phyloP scores from a whole-genome alignment of 371 early-diverging fungal species.

The Neoconidiobolus thromboides region DNA sequence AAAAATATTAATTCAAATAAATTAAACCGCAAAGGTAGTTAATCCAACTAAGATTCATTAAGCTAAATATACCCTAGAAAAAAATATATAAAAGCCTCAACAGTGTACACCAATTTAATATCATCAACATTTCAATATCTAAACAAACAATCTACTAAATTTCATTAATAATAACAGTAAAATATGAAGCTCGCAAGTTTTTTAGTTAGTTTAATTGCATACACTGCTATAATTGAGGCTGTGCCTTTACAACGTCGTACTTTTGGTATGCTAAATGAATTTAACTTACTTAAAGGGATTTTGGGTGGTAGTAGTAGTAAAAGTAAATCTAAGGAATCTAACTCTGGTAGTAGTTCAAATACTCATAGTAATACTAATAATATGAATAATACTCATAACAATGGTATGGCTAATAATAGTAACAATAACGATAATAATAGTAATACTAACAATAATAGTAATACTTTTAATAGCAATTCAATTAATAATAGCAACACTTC shows the following conservation, averaged over 20 bases:
- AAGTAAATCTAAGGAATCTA: neutral
- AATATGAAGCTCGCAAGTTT: neutral
- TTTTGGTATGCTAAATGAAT: neutral
- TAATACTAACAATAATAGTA: neutral
- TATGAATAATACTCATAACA: slow-evolving; percentile 5
- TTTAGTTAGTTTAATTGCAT: neutral
- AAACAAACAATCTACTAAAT: too few species aligned
- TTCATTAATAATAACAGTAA: neutral
- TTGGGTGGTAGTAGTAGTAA: neutral
- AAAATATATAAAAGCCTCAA: too few species aligned
- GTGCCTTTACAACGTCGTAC: neutral
- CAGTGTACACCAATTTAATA: too few species aligned
- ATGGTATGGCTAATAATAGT: slow-evolving; percentile 1
- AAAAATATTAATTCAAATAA: too few species aligned
- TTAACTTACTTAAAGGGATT: neutral
- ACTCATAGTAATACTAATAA: too few species aligned
- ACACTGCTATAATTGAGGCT: neutral
- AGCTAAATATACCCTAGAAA: too few species aligned
- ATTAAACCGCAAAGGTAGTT: too few species aligned
- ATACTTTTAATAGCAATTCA: slow-evolving; percentile 6
- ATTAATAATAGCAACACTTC: slow-evolving; percentile 9
- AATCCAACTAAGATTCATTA: too few species aligned
- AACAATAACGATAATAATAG: slow-evolving; percentile 3
- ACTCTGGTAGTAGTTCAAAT: neutral
- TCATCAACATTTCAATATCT: too few species aligned